Evolutionary conservation across 2,329 filamentous ascomycete genomes (phyloP).

Genomic region (Colletotrichum kahawae): DNA sequence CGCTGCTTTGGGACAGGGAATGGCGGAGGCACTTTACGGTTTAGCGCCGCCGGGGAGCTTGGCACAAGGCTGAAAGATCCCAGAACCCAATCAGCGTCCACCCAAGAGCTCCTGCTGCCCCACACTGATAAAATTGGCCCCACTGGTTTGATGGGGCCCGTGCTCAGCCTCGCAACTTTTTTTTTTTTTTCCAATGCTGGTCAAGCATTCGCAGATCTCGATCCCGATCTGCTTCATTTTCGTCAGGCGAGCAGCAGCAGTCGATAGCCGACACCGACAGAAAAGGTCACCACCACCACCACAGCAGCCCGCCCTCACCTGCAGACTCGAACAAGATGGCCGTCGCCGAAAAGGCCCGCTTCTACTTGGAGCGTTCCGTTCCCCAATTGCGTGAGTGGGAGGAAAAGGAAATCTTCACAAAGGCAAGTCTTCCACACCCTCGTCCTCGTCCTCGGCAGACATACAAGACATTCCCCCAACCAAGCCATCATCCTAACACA

Average conservation of each 20-base stretch:
- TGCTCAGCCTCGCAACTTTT: conserved; percentile 24
- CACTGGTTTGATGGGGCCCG: conserved; percentile 9
- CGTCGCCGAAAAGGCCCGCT: conserved; percentile 91
- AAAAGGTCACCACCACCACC: background rate
- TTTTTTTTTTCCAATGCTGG: conserved; percentile 18
- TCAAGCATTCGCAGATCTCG: background rate
- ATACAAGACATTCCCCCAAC: background rate
- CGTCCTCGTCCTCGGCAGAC: background rate
- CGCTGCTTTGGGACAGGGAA: background rate
- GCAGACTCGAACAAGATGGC: background rate
- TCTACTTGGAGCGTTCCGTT: conserved; percentile 90
- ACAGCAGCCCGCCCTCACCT: background rate
- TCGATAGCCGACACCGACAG: background rate
- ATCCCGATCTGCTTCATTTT: background rate
- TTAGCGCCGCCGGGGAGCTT: background rate
- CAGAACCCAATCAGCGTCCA: background rate
- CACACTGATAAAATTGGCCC: background rate
- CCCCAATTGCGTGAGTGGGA: conserved; percentile 93
- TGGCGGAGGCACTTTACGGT: background rate
- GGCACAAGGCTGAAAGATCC: conserved; percentile 7
- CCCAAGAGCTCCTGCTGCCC: background rate
- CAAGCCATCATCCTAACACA: conserved; percentile 3
- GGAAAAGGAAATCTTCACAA: conserved; percentile 87
- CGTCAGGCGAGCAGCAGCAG: background rate
- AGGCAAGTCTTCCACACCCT: conserved; percentile 44